A percentile compares a stretch with the other conserved stretches of the same genome.
Conservation (phyloP, 106 monocot genomes). For the Acanthochlamys bracteata region DNA sequence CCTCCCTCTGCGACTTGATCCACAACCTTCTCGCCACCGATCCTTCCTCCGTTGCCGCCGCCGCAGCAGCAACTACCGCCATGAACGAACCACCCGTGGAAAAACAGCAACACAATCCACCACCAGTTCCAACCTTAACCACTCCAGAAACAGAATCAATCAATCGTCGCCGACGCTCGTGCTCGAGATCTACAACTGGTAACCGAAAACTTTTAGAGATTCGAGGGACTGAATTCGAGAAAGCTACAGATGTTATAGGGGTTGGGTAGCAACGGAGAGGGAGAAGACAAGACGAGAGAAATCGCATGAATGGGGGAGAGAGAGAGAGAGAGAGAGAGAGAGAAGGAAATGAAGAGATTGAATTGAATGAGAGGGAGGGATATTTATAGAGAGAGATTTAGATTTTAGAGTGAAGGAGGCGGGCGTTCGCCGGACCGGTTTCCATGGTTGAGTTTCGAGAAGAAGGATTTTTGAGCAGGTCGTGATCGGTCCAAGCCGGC, state of each 20-base stretch:
- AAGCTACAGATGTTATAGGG: constrained; percentile 11
- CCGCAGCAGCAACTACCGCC: constrained; percentile 13
- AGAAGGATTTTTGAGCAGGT: not conserved
- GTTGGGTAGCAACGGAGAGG: not conserved
- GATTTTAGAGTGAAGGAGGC: not conserved
- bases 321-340: not conserved
- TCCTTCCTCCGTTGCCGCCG: constrained; percentile 32
- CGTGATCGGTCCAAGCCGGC: constrained; percentile 26
- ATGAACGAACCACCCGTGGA: not conserved
- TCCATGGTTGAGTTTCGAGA: constrained; percentile 19
- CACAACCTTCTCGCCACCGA: constrained; percentile 67
- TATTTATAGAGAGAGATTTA: not conserved
- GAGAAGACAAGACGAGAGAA: constrained; percentile 10
- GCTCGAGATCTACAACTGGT: not conserved
- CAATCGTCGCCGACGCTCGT: not conserved
- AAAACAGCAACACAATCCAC: not conserved
- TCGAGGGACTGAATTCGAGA: not conserved
- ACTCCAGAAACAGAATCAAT: not conserved
- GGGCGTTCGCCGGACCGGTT: constrained; percentile 40
- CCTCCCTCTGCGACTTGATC: constrained; percentile 50
- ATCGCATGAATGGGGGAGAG: constrained; percentile 16
- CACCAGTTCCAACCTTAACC: not conserved
- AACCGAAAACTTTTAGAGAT: constrained; percentile 6
- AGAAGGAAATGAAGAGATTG: not conserved
- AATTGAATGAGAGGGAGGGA: constrained; percentile 19